Conservation (phyloP, 768 basidiomycete genomes). For the Lentinus tigrinus region DNA sequence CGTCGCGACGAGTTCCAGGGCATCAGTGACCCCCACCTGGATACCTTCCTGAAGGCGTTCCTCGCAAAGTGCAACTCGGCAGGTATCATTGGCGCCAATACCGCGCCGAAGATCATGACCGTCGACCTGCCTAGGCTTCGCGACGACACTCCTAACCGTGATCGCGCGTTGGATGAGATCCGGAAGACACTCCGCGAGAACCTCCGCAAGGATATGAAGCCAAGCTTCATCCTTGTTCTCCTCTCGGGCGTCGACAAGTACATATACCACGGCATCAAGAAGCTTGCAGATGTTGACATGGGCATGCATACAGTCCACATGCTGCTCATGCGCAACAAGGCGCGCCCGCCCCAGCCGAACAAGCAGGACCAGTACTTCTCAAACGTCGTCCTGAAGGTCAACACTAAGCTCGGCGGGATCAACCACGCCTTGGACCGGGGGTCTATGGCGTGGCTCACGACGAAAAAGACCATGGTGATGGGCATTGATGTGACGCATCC, state of each 20-base stretch:
- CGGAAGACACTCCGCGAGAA: conserved; percentile 25
- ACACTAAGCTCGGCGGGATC: conserved; percentile 78
- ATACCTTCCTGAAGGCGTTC: conserved; percentile 51
- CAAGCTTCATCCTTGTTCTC: conserved; percentile 69
- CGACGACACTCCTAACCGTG: conserved; percentile 38
- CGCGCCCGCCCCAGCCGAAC: conserved; percentile 42
- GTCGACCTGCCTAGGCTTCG: conserved; percentile 33
- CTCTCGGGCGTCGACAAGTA: conserved; percentile 66
- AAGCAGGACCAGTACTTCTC: conserved; percentile 82
- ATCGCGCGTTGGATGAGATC: conserved; percentile 42
- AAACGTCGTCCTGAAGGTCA: conserved; percentile 79
- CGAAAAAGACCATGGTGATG: conserved; percentile 75
- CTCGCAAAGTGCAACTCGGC: conserved; percentile 50
- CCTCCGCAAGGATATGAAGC: conserved; percentile 33
- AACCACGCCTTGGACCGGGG: conserved; percentile 65
- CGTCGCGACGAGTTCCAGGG: conserved; percentile 34
- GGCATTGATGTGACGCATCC: conserved; percentile 87
- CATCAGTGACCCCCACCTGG: conserved; percentile 42
- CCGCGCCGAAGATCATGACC: conserved; percentile 36
- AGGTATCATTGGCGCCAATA: conserved; percentile 52
- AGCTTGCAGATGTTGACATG: conserved; percentile 69
- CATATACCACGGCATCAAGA: conserved; percentile 83
- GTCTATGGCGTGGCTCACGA: conserved; percentile 64
- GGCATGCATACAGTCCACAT: conserved; percentile 78
- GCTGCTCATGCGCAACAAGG: conserved; percentile 58